phyloP scores from a whole-genome alignment of 2,329 filamentous ascomycete species.

The Ilyonectria destructans region DNA sequence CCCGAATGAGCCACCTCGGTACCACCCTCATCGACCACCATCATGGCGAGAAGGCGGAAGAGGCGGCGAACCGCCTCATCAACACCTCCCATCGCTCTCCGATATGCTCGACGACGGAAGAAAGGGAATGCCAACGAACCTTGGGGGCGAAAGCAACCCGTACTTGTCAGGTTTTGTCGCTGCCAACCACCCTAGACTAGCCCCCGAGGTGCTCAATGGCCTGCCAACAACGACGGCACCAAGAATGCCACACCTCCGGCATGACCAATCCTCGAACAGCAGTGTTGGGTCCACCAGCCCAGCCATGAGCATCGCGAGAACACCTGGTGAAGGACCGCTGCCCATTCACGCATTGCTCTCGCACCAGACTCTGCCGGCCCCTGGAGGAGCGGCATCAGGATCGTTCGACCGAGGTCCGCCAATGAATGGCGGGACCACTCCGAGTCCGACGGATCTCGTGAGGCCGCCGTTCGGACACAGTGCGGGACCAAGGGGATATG shows the following conservation, averaged over 20 bases:
- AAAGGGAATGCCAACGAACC: constrained; percentile 37
- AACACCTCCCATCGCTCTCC: constrained; percentile 63
- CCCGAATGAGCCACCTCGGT: constrained; percentile 47
- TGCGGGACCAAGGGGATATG: constrained; percentile 53
- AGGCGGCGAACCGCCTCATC: constrained; percentile 47
- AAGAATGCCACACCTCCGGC: constrained; percentile 59
- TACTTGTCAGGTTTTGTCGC: constrained; percentile 51
- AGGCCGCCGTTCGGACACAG: constrained; percentile 44
- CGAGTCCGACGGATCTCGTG: constrained; percentile 48
- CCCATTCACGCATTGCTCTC: constrained; percentile 71
- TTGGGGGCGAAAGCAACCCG: constrained; percentile 43
- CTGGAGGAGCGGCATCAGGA: constrained; percentile 31
- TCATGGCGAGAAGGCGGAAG: constrained; percentile 48
- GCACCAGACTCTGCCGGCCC: constrained; percentile 53
- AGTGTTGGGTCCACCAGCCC: constrained; percentile 62
- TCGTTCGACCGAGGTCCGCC: constrained; percentile 44
- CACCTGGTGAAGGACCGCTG: constrained; percentile 66
- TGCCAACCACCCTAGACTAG: constrained; percentile 51
- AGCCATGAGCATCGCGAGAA: constrained; percentile 55
- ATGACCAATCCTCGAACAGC: constrained; percentile 63
- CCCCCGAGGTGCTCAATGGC: constrained; percentile 46
- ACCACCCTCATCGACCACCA: constrained; percentile 48
- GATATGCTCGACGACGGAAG: constrained; percentile 63
- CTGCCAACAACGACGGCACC: constrained; percentile 48
- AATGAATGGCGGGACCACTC: constrained; percentile 39